Percentiles rank a stretch among this genome's conserved stretches.
Evolutionary conservation across 2,329 filamentous ascomycete species (phyloP).

Genomic region (Fusarium euwallaceae): DNA sequence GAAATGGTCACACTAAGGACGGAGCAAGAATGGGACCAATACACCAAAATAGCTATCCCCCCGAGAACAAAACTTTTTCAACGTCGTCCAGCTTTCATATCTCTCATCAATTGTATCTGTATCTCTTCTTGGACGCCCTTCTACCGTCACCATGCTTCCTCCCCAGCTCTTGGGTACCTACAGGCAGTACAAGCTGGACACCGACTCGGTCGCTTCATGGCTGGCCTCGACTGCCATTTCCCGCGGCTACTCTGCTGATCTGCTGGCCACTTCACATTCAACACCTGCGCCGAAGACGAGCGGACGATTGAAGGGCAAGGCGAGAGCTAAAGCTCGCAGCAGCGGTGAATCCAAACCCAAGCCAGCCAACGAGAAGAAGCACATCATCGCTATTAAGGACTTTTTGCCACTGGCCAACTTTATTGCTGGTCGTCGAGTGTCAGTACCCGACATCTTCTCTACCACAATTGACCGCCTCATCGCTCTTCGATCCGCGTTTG

Average conservation of each 20-base stretch:
- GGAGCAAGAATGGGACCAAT: background rate
- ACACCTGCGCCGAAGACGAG: background rate
- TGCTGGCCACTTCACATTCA: constrained; percentile 17
- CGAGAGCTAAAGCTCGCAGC: background rate
- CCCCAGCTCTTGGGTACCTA: constrained; percentile 48
- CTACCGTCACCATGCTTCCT: constrained; percentile 34
- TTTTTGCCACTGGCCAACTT: constrained; percentile 55
- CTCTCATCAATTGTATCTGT: background rate
- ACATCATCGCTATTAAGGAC: constrained; percentile 54
- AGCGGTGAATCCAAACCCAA: background rate
- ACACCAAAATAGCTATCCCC: background rate
- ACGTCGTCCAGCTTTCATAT: background rate
- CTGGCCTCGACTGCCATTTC: constrained; percentile 56
- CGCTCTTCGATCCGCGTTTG: constrained; percentile 48
- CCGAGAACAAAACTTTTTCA: background rate
- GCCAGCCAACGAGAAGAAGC: constrained; percentile 19
- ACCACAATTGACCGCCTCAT: constrained; percentile 55
- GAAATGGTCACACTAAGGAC: background rate
- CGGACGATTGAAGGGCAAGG: background rate
- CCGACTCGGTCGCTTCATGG: constrained; percentile 44
- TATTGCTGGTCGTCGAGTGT: constrained; percentile 44
- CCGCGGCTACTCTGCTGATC: constrained; percentile 48
- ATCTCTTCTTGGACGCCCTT: background rate
- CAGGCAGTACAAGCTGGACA: constrained; percentile 33
- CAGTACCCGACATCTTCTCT: constrained; percentile 45